Base-by-base conservation (phyloP, 306 rosid genomes). In the Corylus americana region DNA sequence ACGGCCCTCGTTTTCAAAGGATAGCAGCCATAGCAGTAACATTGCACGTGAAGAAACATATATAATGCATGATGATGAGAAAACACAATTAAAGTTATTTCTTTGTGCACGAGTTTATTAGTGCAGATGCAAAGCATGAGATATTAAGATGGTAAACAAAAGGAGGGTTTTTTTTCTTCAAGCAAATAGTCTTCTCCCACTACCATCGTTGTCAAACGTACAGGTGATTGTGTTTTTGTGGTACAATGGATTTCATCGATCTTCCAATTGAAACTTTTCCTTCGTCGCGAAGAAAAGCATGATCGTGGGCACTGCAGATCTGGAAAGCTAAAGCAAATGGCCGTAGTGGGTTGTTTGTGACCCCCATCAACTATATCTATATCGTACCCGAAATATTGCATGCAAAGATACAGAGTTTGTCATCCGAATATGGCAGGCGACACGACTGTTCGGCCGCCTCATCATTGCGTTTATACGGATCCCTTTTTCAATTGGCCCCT, bases 11-110 rank as follows among this genome's bases (percentile, higher is more conserved):
- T 31, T 31, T 8, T 39, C 25, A 74, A 57, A 25, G 35, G 16
- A 16, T 47, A 9, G 83, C 79, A 55, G 83, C 79, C 83, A 55
- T 14, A 48, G 45, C 55, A 67, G n/a, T 48, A 68, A 68, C 17
- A 8, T 20, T 12, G 14, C 55, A 48, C n/a, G 49, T 58, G 72
- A 42, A 67, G 7, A 31, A 31, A 48, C 72, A 18, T 29, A 67
- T 5, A 2, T 48, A 49, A 67, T 17, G 27, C 47, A 29, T 5
- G 45, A 3, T 35, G 31, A 13, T 14, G 45, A 31, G 45, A 2
- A n/a, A 31, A 12, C 37, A 17, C 1, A 5, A 16, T 31, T 3
- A 25, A 59, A 61, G 1, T 42, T 4, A 1, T 25, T 61, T 25
- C 3, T 61, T 27, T 4, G 16, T 13, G 17, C 70, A 12, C 44